Evolutionary conservation across 2,329 filamentous ascomycete species (phyloP), one percentile per base, ranked within the genome.

Genomic region (Ascosphaera apis): DNA sequence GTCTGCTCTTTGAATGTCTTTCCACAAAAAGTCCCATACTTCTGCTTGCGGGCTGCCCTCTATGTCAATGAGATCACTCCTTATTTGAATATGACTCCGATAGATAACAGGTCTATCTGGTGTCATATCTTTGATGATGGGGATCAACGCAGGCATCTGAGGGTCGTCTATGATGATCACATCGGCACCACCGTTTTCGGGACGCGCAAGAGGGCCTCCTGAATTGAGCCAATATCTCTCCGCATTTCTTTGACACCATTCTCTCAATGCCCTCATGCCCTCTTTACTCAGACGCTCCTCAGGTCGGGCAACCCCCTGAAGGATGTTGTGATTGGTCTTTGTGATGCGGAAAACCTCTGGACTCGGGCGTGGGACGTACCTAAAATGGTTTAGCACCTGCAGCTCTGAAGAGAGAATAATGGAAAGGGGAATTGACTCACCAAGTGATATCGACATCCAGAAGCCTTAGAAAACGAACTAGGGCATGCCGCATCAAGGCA

Each of bases 321-420:
- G 69, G 43, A 86, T 84, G 54, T 88, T 88, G 66, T 88, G 80
- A 45, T 83, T 77, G 44, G 76, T 83, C 57, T 88, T 88, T 44
- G 80, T 88, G 53, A 81, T 76, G 35, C 78, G 66, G 54, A 88
- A 88, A 8, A 86, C 72, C 12, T 76, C 73, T 2, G 77, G 77
- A 35, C 76, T 72, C 15, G 80, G 78, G 51, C 81, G 82, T 4
- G 80, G 80, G 1, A 86, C 79, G 41, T 66, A 70, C 64, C 65
- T 68, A 32, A 21, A n/a, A 7, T 15, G 4, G 25, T 4, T 21
- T 18, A 18, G 34, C 17, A 21, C 39, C 44, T 41, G 40, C 34
- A 16, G 36, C 33, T 34, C 15, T 18, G 18, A 31, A 12, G 15
- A 9, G n/a, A 15, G 33, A 3, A 15, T 19, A 28, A 16, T 19